phyloP scores from a whole-genome alignment of 805 yeast genomes.

The Lipomyces yamanashiensis region DNA sequence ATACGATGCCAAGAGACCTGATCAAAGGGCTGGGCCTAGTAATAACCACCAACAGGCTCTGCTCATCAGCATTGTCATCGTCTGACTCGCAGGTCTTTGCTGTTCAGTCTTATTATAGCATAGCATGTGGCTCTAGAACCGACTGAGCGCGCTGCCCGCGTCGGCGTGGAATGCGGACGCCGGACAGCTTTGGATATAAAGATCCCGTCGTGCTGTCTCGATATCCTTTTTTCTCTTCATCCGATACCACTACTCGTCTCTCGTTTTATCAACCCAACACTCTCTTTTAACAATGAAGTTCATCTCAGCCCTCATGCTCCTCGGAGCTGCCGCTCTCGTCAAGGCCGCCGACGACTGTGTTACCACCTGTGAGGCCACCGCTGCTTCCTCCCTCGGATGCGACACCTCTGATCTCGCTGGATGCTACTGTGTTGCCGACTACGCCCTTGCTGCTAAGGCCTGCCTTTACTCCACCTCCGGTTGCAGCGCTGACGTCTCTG shows the following conservation, averaged over 20 bases:
- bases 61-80: too few species aligned
- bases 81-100: too few species aligned
- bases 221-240: not conserved
- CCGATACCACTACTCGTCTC: not conserved
- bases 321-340: not conserved
- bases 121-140: too few species aligned
- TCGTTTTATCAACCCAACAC: not conserved
- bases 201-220: not conserved
- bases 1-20: not conserved
- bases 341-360: not conserved
- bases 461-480: not conserved
- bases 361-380: not conserved
- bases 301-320: not conserved
- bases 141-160: too few species aligned
- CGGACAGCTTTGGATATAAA: too few species aligned
- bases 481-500: not conserved
- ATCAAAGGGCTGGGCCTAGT: not conserved
- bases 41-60: not conserved
- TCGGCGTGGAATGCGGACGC: too few species aligned
- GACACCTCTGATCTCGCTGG: not conserved
- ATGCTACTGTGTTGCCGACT: not conserved
- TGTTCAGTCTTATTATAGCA: too few species aligned
- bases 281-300: not conserved
- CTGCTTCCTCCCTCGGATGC: not conserved
- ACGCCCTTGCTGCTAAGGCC: not conserved